Conservation (phyloP, 1,139 yeast genomes). For the Entelexis paramagnoliae region DNA sequence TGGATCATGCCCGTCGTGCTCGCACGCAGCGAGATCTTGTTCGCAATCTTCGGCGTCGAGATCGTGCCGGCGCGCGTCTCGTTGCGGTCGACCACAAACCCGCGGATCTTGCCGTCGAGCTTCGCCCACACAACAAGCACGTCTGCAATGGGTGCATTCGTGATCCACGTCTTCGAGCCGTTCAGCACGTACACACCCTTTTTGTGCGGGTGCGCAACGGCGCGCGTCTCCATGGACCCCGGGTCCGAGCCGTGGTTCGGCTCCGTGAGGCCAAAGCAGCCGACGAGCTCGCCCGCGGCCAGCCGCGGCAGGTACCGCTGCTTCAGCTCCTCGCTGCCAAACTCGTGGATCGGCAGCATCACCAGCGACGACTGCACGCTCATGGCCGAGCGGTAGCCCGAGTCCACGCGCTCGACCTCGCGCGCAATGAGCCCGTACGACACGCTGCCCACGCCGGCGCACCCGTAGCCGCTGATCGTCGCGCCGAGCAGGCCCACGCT, state of each 20-base stretch:
- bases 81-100: constrained; percentile 36
- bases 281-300: constrained; percentile 38
- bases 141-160: constrained; percentile 41
- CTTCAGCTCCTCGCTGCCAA: constrained; percentile 38
- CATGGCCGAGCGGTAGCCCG: constrained; percentile 40
- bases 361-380: constrained; percentile 40
- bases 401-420: constrained; percentile 39
- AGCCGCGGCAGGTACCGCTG: constrained; percentile 36
- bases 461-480: constrained; percentile 38
- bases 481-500: constrained; percentile 37
- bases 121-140: constrained; percentile 38
- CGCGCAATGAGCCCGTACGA: constrained; percentile 39
- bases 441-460: constrained; percentile 37
- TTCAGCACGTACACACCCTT: constrained; percentile 36
- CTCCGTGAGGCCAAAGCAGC: constrained; percentile 40
- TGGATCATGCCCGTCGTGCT: constrained; percentile 38
- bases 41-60: constrained; percentile 36
- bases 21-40: constrained; percentile 37
- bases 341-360: constrained; percentile 37
- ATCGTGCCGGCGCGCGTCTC: constrained; percentile 30
- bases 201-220: constrained; percentile 36
- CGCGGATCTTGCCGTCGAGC: constrained; percentile 37
- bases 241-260: constrained; percentile 42
- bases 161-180: constrained; percentile 40
- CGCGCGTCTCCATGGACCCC: constrained; percentile 38